Evolutionary conservation across 1,139 yeast species (phyloP), one percentile per base, ranked within the genome.

Genomic region (Kodamaea plutei): DNA sequence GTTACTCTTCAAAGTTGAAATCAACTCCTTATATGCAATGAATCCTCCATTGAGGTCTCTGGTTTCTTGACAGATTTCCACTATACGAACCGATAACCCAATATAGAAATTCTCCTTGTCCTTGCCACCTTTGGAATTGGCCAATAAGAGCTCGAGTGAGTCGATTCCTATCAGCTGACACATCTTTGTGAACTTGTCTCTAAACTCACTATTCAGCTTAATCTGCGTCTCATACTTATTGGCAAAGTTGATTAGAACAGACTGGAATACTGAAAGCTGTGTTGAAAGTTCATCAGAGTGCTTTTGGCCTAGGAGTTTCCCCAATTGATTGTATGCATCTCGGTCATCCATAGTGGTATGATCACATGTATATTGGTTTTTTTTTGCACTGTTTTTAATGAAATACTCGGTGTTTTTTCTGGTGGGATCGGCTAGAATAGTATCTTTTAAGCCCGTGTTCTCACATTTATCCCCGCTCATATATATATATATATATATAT

Each of bases 81-180:
- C 80, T 9, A 85, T 64, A 34, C 79, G 71, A 8, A 85, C 84
- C 1, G 85, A 76, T 20, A 88, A 57, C 26, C 81, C 87, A 38
- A 77, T 73, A 41, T 68, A 65, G 45, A 71, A 79, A 43, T 80
- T 85, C 25, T 35, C 36, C 16, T 22, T 28, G 28, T 8, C 14
- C 20, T 25, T 33, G 5, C 37, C 31, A n/a, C 30, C 7, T 13
- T 22, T 29, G 5, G 34, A 25, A 22, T 26, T 37, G 22, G 37
- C 45, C 29, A 69, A 61, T 22, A 68, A 52, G 21, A 75, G 58
- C 22, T 79, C 80, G 24, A 85, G 54, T 1, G 95, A 91, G 50
- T 87, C 95, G n/a, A 85, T 77, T 1, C 95, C 95, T 12, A 84
- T 79, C 47, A 82, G 77, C 14, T 70, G 65, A 45, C 95, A 84